Conservation (phyloP, 202 grass and related monocot species). For the Brachypodium distachyon region DNA sequence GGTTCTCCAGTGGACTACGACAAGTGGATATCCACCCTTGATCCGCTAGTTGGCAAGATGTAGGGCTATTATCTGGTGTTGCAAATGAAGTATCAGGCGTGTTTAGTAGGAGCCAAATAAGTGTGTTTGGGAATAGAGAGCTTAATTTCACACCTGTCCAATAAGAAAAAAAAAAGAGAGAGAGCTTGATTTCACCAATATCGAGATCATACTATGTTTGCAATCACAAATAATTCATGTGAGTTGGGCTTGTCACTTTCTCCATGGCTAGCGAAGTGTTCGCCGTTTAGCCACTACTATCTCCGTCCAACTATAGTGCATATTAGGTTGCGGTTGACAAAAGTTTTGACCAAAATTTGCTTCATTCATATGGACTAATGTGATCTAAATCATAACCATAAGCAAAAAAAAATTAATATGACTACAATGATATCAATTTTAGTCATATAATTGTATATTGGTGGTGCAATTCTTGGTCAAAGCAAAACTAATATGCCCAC, state of each 20-base stretch:
- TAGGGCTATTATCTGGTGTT: background rate
- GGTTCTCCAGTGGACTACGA: constrained; percentile 37
- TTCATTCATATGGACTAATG: too few relatives aligned
- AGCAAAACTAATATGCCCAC: too few relatives aligned
- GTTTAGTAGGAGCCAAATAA: background rate
- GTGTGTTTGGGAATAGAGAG: background rate
- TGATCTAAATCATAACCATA: too few relatives aligned
- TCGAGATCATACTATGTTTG: background rate
- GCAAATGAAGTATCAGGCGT: background rate
- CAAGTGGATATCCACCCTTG: constrained; percentile 55
- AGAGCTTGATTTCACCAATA: background rate
- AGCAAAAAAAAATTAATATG: too few relatives aligned
- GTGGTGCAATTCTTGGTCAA: too few relatives aligned
- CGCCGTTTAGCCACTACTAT: background rate
- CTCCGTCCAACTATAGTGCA: too few relatives aligned
- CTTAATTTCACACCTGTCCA: too few relatives aligned
- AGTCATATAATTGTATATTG: too few relatives aligned
- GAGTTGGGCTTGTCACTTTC: background rate
- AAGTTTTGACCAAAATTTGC: too few relatives aligned
- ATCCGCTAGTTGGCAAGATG: constrained; percentile 50
- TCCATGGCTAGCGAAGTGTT: background rate
- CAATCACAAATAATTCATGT: background rate
- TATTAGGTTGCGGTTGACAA: too few relatives aligned
- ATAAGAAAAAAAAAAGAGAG: too few relatives aligned
- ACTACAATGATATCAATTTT: too few relatives aligned